Conservation (phyloP, 805 yeast genomes). For the Hanseniaspora hatyaiensis region DNA sequence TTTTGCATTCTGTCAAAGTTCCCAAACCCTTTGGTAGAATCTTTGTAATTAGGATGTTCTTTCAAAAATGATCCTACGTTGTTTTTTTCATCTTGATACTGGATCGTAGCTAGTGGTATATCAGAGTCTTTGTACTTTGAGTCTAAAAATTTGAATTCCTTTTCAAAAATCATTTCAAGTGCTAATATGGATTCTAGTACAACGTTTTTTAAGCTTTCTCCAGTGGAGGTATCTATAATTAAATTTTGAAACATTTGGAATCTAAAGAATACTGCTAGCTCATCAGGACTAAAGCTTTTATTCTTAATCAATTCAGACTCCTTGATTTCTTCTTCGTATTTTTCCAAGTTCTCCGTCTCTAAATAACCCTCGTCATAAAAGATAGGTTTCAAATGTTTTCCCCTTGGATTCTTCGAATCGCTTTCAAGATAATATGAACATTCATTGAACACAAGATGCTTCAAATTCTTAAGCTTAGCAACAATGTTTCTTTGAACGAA, state of each 20-base stretch:
- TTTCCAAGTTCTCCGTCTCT: conserved; percentile 24
- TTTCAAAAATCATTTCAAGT: conserved; percentile 4
- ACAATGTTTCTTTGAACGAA: conserved; percentile 24
- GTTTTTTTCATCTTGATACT: conserved; percentile 1
- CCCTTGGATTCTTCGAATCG: conserved; percentile 18
- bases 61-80: conserved; percentile 12
- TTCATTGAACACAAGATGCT: conserved; percentile 33
- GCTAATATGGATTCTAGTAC: conserved; percentile 12
- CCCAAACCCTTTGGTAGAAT: background rate
- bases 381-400: conserved; percentile 29
- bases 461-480: conserved; percentile 27
- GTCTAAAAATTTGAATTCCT: conserved; percentile 1
- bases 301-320: conserved; percentile 1
- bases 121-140: conserved; percentile 4
- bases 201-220: conserved; percentile 9
- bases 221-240: conserved; percentile 9
- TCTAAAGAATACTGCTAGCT: conserved; percentile 15
- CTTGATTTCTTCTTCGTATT: conserved; percentile 4
- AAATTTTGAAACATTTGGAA: conserved; percentile 11
- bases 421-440: conserved; percentile 29
- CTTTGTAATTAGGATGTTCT: conserved; percentile 5
- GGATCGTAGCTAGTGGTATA: conserved; percentile 11
- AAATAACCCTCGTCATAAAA: conserved; percentile 29
- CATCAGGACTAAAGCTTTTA: conserved; percentile 3
- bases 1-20: no score